Percentiles rank a stretch among this genome's conserved stretches.
These are phyloP conservation scores for Aspergillus uvarum DNA, from an alignment of 2,329 filamentous ascomycete genomes.

Conservation along the genomic window DNA sequence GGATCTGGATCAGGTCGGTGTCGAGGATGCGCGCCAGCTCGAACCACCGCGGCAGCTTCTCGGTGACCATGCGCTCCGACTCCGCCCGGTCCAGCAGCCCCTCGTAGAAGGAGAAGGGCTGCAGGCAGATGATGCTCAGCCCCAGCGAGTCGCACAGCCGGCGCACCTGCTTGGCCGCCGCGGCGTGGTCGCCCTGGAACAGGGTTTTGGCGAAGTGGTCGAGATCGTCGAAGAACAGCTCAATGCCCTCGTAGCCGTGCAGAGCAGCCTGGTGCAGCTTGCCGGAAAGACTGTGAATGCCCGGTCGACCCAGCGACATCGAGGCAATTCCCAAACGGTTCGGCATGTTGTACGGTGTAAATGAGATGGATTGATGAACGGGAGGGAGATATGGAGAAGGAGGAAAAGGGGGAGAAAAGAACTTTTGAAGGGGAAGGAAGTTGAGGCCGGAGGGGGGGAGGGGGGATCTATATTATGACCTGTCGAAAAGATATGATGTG, in stretches of 20 bases:
- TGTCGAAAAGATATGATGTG: background rate
- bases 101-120: conserved; percentile 78
- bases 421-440: background rate
- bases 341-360: conserved; percentile 19
- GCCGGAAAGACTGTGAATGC: conserved; percentile 64
- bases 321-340: conserved; percentile 65
- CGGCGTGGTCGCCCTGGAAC: conserved; percentile 25
- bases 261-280: conserved; percentile 68
- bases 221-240: conserved; percentile 39
- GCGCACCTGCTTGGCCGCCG: conserved; percentile 45
- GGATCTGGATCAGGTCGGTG: conserved; percentile 73
- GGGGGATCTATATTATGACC: background rate
- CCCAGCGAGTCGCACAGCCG: conserved; percentile 43
- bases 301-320: conserved; percentile 73
- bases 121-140: conserved; percentile 55
- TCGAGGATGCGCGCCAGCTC: conserved; percentile 60
- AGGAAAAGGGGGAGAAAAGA: background rate
- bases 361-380: no score
- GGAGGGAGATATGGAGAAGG: background rate
- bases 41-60: conserved; percentile 68
- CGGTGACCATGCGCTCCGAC: conserved; percentile 58
- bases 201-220: conserved; percentile 29
- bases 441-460: background rate
- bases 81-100: conserved; percentile 64
- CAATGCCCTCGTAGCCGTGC: conserved; percentile 37